phyloP scores from a whole-genome alignment of 1,284 basidiomycete genomes.

The Singerocomus inundabilis region DNA sequence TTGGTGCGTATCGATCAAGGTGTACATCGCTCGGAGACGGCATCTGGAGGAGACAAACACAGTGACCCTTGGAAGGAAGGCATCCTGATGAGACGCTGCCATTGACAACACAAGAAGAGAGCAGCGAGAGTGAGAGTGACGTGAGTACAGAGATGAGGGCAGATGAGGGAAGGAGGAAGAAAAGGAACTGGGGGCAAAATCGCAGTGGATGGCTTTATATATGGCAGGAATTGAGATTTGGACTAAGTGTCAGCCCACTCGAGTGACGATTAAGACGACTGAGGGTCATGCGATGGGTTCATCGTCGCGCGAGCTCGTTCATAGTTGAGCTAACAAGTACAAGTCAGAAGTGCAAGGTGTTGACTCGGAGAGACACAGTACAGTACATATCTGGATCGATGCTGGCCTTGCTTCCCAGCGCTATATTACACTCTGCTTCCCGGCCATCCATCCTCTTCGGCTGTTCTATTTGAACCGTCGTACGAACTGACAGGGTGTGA shows the following conservation, averaged over 20 bases:
- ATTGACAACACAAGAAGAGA: constrained; percentile 1
- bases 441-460: too few relatives aligned
- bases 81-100: background rate
- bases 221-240: constrained; percentile 3
- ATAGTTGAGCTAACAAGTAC: too few relatives aligned
- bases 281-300: background rate
- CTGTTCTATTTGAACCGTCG: too few relatives aligned
- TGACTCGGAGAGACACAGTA: too few relatives aligned
- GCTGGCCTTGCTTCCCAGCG: too few relatives aligned
- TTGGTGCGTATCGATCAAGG: background rate
- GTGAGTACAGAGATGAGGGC: background rate
- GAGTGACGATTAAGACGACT: background rate
- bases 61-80: background rate
- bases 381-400: too few relatives aligned
- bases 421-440: too few relatives aligned
- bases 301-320: background rate
- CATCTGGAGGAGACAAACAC: background rate
- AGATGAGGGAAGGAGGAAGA: background rate
- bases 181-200: background rate
- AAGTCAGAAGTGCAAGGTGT: too few relatives aligned
- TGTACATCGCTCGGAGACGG: background rate
- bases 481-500: too few relatives aligned
- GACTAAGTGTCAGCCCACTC: constrained; percentile 4
- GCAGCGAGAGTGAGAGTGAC: background rate
- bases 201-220: constrained; percentile 4